Evolutionary conservation across 106 monocot genomes (phyloP), one percentile per base, ranked within the genome.

Genomic region (Vanilla planifolia): DNA sequence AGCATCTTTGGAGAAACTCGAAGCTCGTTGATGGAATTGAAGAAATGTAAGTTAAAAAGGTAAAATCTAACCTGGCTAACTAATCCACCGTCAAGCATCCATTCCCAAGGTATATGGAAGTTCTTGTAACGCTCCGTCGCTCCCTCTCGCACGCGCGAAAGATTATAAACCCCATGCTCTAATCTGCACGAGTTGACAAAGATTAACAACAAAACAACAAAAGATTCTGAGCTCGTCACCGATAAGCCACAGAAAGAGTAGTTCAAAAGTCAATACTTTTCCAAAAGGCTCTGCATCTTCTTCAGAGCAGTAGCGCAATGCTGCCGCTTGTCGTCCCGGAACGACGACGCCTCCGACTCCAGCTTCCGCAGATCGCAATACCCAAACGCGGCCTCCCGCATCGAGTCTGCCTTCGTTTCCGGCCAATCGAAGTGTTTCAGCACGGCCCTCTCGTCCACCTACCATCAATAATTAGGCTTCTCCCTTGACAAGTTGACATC

Each of bases 371-470:
- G 77, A 27, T 98, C 98, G 62, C 75, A 63, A 73, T 80, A 98
- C 11, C 92, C 98, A 48, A 98, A 98, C 2, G 98, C 98, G 0
- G 98, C 98, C 64, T 98, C 98, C 15, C 98, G 75, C 84, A 98
- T 77, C 1, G 98, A 91, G 60, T 98, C 98, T 9, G 92, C 88
- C 73, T 92, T 98, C 14, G 72, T 74, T 77, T 98, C 98, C 61
- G 98, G 98, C 98, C 98, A 98, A 17, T 88, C 75, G 60, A 98
- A 98, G 65, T 92, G 98, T 80, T 98, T 98, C 77, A 98, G 64
- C 61, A 98, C 98, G 19, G 98, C 98, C 36, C 98, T 68, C 73
- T 98, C 98, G 48, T 98, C 98, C 64, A 98, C 98, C 98, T 98
- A 67, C 55, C 57, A 35, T 13, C 42, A 44, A 62, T 43, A 9